A percentile compares a stretch with the other conserved stretches of the same genome.
Evolutionary conservation across 305 asterid species (phyloP).

Genomic region (Fraxinus floribunda): DNA sequence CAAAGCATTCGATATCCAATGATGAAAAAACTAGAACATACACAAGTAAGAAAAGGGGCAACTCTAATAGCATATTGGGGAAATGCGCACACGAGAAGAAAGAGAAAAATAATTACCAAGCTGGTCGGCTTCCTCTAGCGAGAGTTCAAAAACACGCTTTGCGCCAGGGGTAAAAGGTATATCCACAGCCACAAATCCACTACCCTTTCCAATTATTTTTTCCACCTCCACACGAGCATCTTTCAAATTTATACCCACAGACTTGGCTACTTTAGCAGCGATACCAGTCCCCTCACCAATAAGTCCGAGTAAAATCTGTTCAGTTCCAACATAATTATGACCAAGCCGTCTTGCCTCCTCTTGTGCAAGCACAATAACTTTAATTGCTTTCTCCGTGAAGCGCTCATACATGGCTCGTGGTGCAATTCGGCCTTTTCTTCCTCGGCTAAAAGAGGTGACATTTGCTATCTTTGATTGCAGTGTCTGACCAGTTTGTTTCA

Average conservation of each 20-base stretch:
- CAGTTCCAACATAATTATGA: conserved; percentile 92
- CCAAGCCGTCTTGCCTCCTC: conserved; percentile 97
- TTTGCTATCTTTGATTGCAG: conserved; percentile 67
- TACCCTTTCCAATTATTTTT: conserved; percentile 91
- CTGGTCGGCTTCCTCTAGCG: conserved; percentile 92
- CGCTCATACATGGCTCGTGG: conserved; percentile 95
- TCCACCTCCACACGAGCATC: conserved; percentile 98
- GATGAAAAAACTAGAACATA: neutral
- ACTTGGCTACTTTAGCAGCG: conserved; percentile 95
- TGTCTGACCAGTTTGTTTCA: conserved; percentile 42
- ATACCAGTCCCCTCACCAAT: conserved; percentile 97
- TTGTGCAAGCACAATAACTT: conserved; percentile 95
- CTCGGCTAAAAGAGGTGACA: conserved; percentile 40
- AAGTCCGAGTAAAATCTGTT: conserved; percentile 84
- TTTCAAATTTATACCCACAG: conserved; percentile 90
- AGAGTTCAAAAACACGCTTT: conserved; percentile 85
- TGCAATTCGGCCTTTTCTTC: conserved; percentile 41
- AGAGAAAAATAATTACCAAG: conserved; percentile 55
- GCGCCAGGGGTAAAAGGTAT: conserved; percentile 96
- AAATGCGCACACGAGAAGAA: neutral
- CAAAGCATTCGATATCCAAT: neutral
- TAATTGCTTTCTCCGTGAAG: conserved; percentile 89
- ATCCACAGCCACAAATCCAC: conserved; percentile 96
- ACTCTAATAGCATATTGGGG: neutral
- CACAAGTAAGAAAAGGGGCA: neutral